Conservation (phyloP, 2,329 filamentous ascomycete species). For the Cordyceps farinosa region DNA sequence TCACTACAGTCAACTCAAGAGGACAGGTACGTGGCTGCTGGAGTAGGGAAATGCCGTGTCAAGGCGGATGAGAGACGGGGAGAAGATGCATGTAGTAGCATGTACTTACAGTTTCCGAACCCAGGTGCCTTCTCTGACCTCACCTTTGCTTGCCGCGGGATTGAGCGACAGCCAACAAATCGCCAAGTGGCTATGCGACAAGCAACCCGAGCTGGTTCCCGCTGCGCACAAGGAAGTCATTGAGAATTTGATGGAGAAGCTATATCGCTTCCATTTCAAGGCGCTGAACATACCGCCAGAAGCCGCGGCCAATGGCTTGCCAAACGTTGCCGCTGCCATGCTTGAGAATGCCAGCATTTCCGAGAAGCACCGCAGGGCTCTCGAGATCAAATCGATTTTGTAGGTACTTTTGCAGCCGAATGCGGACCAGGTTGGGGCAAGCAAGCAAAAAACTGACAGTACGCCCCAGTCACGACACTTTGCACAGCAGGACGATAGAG, state of each 20-base stretch:
- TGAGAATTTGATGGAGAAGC: conserved; percentile 24
- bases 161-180: conserved; percentile 29
- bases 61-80: not conserved
- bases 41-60: not conserved
- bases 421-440: not conserved
- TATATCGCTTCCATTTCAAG: conserved; percentile 28
- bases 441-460: conserved; percentile 3
- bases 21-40: conserved; percentile 26
- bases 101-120: not conserved
- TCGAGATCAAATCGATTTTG: conserved; percentile 32
- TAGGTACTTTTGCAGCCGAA: conserved; percentile 22
- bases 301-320: conserved; percentile 26
- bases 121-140: conserved; percentile 29
- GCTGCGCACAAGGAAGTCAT: conserved; percentile 24
- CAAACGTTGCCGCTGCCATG: conserved; percentile 29
- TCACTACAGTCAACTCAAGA: conserved; percentile 27
- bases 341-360: conserved; percentile 28
- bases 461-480: conserved; percentile 26
- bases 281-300: conserved; percentile 25
- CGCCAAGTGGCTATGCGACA: conserved; percentile 28
- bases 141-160: conserved; percentile 22
- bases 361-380: conserved; percentile 26
- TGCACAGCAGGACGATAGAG: conserved; percentile 25
- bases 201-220: conserved; percentile 28
- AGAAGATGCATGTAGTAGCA: not conserved